Conservation (phyloP, 768 basidiomycete genomes). For the Termitomyces sp. region DNA sequence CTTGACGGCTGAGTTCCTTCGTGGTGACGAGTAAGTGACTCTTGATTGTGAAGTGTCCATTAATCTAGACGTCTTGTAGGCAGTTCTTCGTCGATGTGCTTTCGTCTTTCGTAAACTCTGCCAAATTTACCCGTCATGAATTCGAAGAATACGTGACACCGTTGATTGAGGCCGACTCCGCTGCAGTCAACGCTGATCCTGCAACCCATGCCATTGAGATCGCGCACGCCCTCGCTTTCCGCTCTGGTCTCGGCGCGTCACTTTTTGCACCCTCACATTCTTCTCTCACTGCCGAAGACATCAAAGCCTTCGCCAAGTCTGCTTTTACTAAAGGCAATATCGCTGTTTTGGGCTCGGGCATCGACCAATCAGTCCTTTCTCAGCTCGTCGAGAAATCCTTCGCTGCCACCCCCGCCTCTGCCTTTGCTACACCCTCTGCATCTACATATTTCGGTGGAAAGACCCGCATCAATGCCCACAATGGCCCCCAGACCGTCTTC, state of each 20-base stretch:
- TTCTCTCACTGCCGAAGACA: conserved; percentile 59
- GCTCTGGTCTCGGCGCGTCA: conserved; percentile 86
- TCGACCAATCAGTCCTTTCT: conserved; percentile 65
- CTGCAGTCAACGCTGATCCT: conserved; percentile 56
- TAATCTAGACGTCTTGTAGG: conserved; percentile 34
- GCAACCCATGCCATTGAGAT: conserved; percentile 74
- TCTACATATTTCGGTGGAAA: conserved; percentile 79
- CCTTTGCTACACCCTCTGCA: conserved; percentile 29
- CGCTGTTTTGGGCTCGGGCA: conserved; percentile 85
- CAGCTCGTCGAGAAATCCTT: conserved; percentile 73
- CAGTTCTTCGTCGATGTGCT: conserved; percentile 89
- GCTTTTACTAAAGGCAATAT: conserved; percentile 79
- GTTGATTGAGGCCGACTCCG: conserved; percentile 65
- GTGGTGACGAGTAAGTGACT: conserved; percentile 87
- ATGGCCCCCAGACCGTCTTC: conserved; percentile 73
- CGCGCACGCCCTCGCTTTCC: conserved; percentile 91
- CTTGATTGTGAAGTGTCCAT: background rate
- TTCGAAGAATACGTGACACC: conserved; percentile 73
- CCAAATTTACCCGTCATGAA: conserved; percentile 78
- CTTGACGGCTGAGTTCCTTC: conserved; percentile 91
- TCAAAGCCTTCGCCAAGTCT: conserved; percentile 68
- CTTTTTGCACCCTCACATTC: conserved; percentile 77
- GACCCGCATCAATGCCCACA: conserved; percentile 62
- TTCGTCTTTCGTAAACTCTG: conserved; percentile 76
- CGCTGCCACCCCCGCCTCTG: conserved; percentile 36